Base-by-base conservation (phyloP, 2,329 filamentous ascomycete genomes). In the Aspergillus sp. region DNA sequence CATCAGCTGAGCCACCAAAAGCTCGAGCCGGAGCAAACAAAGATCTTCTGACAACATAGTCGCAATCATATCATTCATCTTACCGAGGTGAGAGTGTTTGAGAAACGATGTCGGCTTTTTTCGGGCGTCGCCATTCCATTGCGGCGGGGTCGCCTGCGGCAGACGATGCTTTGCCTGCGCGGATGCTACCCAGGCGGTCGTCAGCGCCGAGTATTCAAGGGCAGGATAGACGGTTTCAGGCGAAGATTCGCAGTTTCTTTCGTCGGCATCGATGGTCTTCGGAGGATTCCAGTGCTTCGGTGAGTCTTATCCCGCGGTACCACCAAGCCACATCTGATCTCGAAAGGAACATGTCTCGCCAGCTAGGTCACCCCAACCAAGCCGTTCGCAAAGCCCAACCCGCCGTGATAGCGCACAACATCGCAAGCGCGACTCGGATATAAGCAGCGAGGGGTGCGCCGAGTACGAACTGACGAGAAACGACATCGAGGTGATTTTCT, bases 401-500 rank as follows among this genome's bases (percentile, higher is more conserved):
- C 34, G 34, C 34, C 34, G 34, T 11, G 5, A 13, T 15, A 41
- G 34, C 34, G 34, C 34, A 23, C 54, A 15, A 41, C 11, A 15
- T 15, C 34, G 34, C 34, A 41, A 41, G 34, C 34, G 28, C 41
- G 52, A 49, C 2, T 57, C 53, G 13, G 22, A 45, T 11, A 41
- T 11, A 41, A 41, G 34, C 34, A 41, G 34, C 15, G 34, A 41
- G 34, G 34, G 34, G 5, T 53, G 60, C 1, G 13, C 50, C 2
- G 51, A 57, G 8, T 59, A 58, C 45, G 54, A 62, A 28, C 65
- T 77, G 25, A 75, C 70, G 0, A 74, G 73, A 47, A 69, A 74
- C 38, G 79, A 81, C n/a, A 65, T 79, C 47, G 76, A 77, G 58
- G 68, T 70, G 22, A 68, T 81, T 8, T 76, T 81, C 48, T 80